Evolutionary conservation across 495 filamentous ascomycete species (phyloP).

Genomic region (Podospora conica): DNA sequence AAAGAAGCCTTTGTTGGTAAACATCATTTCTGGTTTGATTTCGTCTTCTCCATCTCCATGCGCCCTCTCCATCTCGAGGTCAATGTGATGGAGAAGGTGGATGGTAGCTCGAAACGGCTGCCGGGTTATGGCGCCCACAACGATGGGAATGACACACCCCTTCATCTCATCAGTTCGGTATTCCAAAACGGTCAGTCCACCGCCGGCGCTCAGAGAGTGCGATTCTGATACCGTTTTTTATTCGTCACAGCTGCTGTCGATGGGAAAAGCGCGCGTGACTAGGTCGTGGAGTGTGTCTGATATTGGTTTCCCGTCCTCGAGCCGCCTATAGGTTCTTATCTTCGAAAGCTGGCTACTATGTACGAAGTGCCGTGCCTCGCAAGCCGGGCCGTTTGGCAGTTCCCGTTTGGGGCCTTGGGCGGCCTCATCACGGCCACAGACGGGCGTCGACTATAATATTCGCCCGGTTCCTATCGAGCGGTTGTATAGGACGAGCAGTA

Average conservation of each 20-base stretch:
- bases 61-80: too few species aligned
- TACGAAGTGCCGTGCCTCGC: neutral
- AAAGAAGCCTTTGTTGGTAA: neutral
- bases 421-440: neutral
- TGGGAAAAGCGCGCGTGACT: neutral
- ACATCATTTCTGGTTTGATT: neutral
- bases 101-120: neutral
- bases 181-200: neutral
- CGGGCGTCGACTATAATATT: neutral
- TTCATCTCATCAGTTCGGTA: neutral
- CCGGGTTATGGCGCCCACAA: neutral
- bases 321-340: neutral
- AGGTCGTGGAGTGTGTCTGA: too few species aligned
- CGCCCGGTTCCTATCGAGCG: neutral
- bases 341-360: neutral
- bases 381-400: neutral
- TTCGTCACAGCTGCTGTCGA: neutral
- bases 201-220: neutral
- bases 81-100: too few species aligned
- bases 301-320: neutral
- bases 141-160: neutral
- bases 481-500: neutral
- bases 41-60: too few species aligned
- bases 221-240: too few species aligned
- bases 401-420: constrained; percentile 3